Base-by-base conservation (phyloP, 2,329 filamentous ascomycete genomes). In the Macroventuria anomochaeta region DNA sequence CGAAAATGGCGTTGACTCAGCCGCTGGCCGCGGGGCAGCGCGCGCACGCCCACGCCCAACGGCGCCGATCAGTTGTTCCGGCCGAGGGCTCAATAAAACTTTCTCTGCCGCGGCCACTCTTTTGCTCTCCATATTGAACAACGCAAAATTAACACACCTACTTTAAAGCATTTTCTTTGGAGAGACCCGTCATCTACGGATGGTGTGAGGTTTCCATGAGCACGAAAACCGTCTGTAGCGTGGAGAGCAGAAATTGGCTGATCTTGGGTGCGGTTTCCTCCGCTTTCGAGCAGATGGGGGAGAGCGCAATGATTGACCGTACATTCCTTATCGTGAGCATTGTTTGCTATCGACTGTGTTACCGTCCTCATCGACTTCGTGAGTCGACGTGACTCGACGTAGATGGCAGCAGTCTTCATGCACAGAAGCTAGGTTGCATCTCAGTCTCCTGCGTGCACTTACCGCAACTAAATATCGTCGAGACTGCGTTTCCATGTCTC, bases 251-350 rank as follows among this genome's bases (percentile, higher is more conserved):
- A 70, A 62, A 70, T 60, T 65, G 75, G 76, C 79, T 73, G 80
- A 79, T 83, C 80, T 82, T 83, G 81, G 81, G 81, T 83, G 81
- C 81, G 81, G 79, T 82, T 77, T 75, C 80, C 80, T 70, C 67
- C 74, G 71, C 72, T 71, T 75, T 74, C 62, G 61, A 62, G 69
- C 71, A 53, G 15, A 71, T 83, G 80, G 78, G 70, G 78, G 80
- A 77, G 80, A 82, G 76, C 81, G 81, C 81, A 83, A 83, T 83
- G 81, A 83, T 82, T 79, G 79, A 80, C 75, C 76, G 79, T 78
- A 83, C 81, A 83, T 73, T 32, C 42, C 31, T 46, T 44, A 17
- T 12, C 31, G 33, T 46, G 25, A 3, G 13, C 49, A 21, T 28
- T 47, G 50, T 39, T 31, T 53, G 51, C 38, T 53, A 48, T 53